Evolutionary conservation across 352 stramenopile genomes (phyloP).

Genomic region (Pilasporangium apinafurcum): DNA sequence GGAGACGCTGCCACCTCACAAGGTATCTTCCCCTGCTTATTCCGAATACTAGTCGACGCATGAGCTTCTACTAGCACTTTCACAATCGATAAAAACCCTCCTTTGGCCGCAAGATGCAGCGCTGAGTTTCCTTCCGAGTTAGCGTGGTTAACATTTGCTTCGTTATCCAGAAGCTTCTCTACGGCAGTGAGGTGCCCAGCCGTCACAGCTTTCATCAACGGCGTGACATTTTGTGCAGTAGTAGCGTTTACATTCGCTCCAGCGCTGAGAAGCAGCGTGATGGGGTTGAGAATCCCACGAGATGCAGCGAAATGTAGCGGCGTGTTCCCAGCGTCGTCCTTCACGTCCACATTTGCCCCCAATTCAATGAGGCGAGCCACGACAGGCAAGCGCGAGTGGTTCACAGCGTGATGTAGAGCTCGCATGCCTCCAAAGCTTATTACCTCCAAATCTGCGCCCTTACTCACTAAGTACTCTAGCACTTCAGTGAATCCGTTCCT

Average conservation of each 20-base stretch:
- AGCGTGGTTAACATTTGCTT: constrained; percentile 52
- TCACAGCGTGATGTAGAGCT: constrained; percentile 81
- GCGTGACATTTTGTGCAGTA: constrained; percentile 75
- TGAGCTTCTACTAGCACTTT: constrained; percentile 54
- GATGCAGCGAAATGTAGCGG: constrained; percentile 77
- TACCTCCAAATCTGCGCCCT: constrained; percentile 65
- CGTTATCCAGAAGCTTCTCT: constrained; percentile 85
- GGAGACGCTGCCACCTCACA: constrained; percentile 57
- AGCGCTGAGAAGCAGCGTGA: constrained; percentile 64
- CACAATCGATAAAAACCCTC: constrained; percentile 73
- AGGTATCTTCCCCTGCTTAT: constrained; percentile 77
- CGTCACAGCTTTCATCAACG: constrained; percentile 83
- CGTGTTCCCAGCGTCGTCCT: constrained; percentile 84
- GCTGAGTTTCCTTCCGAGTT: constrained; percentile 80
- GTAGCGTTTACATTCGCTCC: constrained; percentile 72
- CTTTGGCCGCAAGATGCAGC: constrained; percentile 74
- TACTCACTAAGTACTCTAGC: constrained; percentile 59
- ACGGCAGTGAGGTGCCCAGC: constrained; percentile 71
- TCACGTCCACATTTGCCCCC: constrained; percentile 63
- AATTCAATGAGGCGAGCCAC: constrained; percentile 68
- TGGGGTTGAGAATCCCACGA: constrained; percentile 82
- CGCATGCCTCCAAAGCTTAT: constrained; percentile 75
- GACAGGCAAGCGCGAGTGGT: constrained; percentile 60
- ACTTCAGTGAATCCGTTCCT: constrained; percentile 83
- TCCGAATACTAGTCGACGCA: constrained; percentile 34